Evolutionary conservation across 2,329 filamentous ascomycete species (phyloP).

Genomic region (Gyromitra esculenta): DNA sequence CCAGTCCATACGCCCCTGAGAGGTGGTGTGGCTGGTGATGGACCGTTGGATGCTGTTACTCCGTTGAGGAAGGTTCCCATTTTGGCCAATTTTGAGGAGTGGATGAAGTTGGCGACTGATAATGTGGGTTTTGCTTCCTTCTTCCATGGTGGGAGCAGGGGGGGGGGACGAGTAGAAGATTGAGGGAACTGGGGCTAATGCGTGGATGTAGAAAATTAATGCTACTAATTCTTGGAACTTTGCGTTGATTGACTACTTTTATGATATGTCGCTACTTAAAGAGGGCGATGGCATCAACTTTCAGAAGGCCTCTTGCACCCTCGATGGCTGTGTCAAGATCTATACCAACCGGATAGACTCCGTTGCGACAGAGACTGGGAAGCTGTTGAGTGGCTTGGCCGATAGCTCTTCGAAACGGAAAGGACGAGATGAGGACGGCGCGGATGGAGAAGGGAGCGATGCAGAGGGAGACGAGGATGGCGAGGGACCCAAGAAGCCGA

Average conservation of each 20-base stretch:
- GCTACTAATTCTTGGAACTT: constrained; percentile 99
- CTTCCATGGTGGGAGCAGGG: background rate
- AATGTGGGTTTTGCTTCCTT: constrained; percentile 64
- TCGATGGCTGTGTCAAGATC: constrained; percentile 98
- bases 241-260: constrained; percentile 99
- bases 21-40: constrained; percentile 71
- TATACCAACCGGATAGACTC: constrained; percentile 98
- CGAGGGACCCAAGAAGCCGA: constrained; percentile 69
- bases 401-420: constrained; percentile 82
- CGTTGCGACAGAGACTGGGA: constrained; percentile 95
- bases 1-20: constrained; percentile 58
- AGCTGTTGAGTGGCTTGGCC: constrained; percentile 89
- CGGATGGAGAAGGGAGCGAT: constrained; percentile 70
- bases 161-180: constrained; percentile 5
- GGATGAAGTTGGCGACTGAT: constrained; percentile 99
- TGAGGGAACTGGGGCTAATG: background rate
- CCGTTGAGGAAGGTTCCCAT: constrained; percentile 97
- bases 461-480: constrained; percentile 68
- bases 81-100: constrained; percentile 97
- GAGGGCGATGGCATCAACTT: constrained; percentile 98
- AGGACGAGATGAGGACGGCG: constrained; percentile 70
- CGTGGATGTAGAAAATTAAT: constrained; percentile 76
- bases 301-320: constrained; percentile 95
- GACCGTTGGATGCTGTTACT: constrained; percentile 71
- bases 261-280: constrained; percentile 96